A percentile compares a stretch with the other conserved stretches of the same genome.
These are phyloP conservation scores for Neovahlkampfia damariscottae DNA, from an alignment of 78 protist genomes.

Conservation along the genomic window DNA sequence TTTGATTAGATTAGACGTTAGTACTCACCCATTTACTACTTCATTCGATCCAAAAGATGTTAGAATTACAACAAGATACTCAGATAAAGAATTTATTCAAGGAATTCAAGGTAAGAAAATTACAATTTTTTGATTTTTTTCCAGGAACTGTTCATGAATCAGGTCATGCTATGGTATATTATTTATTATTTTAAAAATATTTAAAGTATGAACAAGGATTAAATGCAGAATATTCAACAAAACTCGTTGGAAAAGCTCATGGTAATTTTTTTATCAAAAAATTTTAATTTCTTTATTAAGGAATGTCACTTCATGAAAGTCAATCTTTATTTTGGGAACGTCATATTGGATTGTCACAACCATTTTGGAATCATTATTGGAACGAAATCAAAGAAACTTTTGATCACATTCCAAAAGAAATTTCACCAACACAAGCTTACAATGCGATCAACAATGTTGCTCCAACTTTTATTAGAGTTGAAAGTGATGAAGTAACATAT, in stretches of 20 bases:
- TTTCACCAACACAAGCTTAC: no score
- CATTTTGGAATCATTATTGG: neutral
- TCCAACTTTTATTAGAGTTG: conserved; percentile 22
- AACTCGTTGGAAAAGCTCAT: no score
- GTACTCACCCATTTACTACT: conserved; percentile 25
- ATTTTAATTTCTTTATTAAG: no score
- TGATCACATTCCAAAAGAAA: no score
- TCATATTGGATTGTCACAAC: neutral
- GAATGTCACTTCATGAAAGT: conserved; percentile 32
- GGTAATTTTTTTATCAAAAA: no score
- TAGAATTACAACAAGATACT: conserved; percentile 34
- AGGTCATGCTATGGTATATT: conserved; percentile 30
- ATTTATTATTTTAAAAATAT: neutral
- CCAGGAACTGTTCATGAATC: conserved; percentile 23
- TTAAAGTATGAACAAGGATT: neutral
- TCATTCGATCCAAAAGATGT: conserved; percentile 7
- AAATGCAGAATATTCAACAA: no score
- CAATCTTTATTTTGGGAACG: conserved; percentile 36
- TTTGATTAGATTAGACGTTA: conserved; percentile 25
- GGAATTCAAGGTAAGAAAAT: neutral
- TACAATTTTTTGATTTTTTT: neutral
- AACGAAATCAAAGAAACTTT: neutral
- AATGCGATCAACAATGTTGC: neutral
- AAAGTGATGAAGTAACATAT: conserved; percentile 29
- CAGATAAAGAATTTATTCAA: neutral